Conservation (phyloP, 305 asterid species). For the Fraxinus angustifolia region DNA sequence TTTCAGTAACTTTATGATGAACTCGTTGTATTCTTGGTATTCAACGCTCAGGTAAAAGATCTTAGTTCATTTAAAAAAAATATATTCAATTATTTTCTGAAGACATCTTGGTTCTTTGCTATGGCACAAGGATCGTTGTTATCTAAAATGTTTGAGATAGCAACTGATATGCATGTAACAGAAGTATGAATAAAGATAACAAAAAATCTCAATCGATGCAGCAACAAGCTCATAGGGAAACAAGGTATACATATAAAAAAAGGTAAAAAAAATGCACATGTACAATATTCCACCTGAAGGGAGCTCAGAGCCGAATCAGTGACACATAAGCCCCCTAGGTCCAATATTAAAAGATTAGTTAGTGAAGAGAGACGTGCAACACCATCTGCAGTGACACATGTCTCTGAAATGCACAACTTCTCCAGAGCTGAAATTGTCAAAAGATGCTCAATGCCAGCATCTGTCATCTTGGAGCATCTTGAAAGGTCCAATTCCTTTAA, state of each 20-base stretch:
- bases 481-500: slow-evolving; percentile 78
- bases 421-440: slow-evolving; percentile 59
- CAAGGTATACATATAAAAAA: slow-evolving; percentile 1
- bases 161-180: background rate
- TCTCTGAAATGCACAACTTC: slow-evolving; percentile 76
- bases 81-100: background rate
- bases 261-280: background rate
- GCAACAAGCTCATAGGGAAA: slow-evolving; percentile 9
- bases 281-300: slow-evolving; percentile 55
- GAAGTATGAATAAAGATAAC: background rate
- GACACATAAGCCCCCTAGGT: slow-evolving; percentile 83
- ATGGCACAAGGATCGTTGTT: background rate
- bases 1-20: background rate
- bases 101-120: background rate
- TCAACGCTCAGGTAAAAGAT: background rate
- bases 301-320: slow-evolving; percentile 64
- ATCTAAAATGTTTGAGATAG: background rate
- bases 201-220: background rate
- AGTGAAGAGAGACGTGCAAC: slow-evolving; percentile 56
- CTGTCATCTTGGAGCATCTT: slow-evolving; percentile 74
- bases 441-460: slow-evolving; percentile 74
- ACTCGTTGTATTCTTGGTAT: background rate
- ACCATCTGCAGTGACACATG: slow-evolving; percentile 74
- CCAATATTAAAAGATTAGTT: slow-evolving; percentile 54
- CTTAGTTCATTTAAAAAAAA: background rate